These are phyloP conservation scores for Spizellomyces sp. DNA, from an alignment of 192 early-diverging fungal species.

Conservation along the genomic window DNA sequence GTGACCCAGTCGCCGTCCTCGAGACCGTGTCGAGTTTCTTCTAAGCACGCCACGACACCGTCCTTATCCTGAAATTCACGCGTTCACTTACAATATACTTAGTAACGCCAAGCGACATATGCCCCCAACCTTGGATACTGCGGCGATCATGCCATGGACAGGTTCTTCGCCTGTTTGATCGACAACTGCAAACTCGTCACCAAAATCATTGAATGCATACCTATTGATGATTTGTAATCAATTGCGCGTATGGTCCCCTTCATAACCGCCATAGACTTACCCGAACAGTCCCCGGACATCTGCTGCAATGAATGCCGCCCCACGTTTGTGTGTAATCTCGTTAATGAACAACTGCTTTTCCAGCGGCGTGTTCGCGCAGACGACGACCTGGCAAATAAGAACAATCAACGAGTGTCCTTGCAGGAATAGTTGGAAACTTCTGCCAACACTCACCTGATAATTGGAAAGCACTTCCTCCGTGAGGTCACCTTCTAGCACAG, in stretches of 20 bases:
- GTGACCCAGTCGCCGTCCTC: constrained; percentile 96
- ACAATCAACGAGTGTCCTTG: constrained; percentile 18
- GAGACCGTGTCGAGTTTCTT: constrained; percentile 96
- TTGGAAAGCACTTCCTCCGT: constrained; percentile 62
- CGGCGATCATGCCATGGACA: constrained; percentile 89
- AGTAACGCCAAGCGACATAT: neutral
- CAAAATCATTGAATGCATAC: constrained; percentile 94
- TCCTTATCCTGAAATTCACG: constrained; percentile 53
- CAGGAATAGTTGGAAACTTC: neutral
- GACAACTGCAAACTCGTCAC: constrained; percentile 77
- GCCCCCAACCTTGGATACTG: constrained; percentile 54
- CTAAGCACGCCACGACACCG: constrained; percentile 91
- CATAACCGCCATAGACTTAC: constrained; percentile 27
- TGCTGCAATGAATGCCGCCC: constrained; percentile 85
- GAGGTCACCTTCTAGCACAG: constrained; percentile 68
- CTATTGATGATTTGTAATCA: constrained; percentile 26
- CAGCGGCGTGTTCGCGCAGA: constrained; percentile 81
- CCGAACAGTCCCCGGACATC: constrained; percentile 93
- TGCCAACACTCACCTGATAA: constrained; percentile 29
- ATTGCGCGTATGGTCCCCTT: neutral
- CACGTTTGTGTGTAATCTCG: constrained; percentile 63
- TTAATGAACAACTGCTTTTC: constrained; percentile 82
- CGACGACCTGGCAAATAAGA: constrained; percentile 73
- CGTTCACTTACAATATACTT: constrained; percentile 35
- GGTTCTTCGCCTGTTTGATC: constrained; percentile 95